phyloP scores from a whole-genome alignment of 2,329 filamentous ascomycete species.

The Phyllosticta citribraziliensis region DNA sequence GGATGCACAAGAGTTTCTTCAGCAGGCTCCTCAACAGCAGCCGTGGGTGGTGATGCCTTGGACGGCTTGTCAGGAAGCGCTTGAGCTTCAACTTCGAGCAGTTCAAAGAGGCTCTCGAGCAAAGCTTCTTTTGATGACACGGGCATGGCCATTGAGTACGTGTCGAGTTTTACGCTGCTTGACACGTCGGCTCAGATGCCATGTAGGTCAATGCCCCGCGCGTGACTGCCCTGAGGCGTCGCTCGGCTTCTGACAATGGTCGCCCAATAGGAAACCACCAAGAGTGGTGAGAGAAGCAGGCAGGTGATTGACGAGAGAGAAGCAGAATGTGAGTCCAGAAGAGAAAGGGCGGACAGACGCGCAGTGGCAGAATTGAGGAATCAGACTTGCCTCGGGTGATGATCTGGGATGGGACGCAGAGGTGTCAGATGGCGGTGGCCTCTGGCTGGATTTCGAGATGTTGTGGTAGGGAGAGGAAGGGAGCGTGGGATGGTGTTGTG shows the following conservation, averaged over 20 bases:
- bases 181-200: not conserved
- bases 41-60: not conserved
- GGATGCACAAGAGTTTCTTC: not conserved
- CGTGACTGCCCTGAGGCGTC: not conserved
- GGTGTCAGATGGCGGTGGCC: not conserved
- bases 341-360: not conserved
- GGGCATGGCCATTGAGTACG: not conserved
- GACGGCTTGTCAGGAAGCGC: not conserved
- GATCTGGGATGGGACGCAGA: not conserved
- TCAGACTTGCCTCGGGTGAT: not conserved
- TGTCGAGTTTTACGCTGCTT: not conserved
- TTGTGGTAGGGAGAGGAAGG: too few species aligned
- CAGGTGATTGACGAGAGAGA: not conserved
- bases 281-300: not conserved
- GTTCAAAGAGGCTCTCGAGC: not conserved
- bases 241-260: not conserved
- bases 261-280: not conserved
- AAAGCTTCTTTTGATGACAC: not conserved
- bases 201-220: not conserved
- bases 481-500: too few species aligned
- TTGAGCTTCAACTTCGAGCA: not conserved
- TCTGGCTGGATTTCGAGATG: too few species aligned
- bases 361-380: not conserved
- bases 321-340: not conserved
- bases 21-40: not conserved